Percentiles rank a stretch among this genome's conserved stretches.
These are phyloP conservation scores for Purpureocillium takamizusanense DNA, from an alignment of 2,329 filamentous ascomycete species.

Conservation along the genomic window DNA sequence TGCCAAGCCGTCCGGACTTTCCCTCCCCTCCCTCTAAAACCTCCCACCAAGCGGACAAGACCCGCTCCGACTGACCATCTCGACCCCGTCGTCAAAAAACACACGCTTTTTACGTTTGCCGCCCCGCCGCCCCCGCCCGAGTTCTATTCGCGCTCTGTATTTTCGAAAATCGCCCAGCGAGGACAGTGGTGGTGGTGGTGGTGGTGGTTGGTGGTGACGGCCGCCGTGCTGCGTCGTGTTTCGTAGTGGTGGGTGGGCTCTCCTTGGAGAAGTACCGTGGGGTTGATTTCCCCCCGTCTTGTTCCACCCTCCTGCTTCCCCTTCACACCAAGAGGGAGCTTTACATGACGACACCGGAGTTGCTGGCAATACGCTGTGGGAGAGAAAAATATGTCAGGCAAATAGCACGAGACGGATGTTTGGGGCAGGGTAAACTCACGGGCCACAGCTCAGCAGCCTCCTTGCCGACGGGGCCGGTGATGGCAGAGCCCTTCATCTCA, in stretches of 20 bases:
- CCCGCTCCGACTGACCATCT: too few species aligned
- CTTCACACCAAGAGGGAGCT: conserved; percentile 22
- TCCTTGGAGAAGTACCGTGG: too few species aligned
- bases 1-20: conserved; percentile 29
- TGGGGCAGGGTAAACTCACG: conserved; percentile 54
- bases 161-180: conserved; percentile 8
- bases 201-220: too few species aligned
- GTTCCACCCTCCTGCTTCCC: conserved; percentile 17
- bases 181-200: conserved; percentile 3
- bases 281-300: conserved; percentile 19
- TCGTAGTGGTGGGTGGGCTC: too few species aligned
- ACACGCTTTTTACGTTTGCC: too few species aligned
- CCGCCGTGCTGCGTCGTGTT: too few species aligned
- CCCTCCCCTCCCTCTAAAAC: conserved; percentile 10
- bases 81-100: too few species aligned
- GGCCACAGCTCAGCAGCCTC: conserved; percentile 99
- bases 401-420: neutral
- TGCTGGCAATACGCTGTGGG: conserved; percentile 89
- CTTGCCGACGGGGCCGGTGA: conserved; percentile 98
- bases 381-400: conserved; percentile 22
- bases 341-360: conserved; percentile 99
- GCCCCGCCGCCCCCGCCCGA: too few species aligned
- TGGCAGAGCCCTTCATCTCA: conserved; percentile 99
- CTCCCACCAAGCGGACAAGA: too few species aligned
- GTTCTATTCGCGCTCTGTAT: conserved; percentile 7